Evolutionary conservation across 2,329 filamentous ascomycete species (phyloP).

Genomic region (Aspergillus eucalypticola): DNA sequence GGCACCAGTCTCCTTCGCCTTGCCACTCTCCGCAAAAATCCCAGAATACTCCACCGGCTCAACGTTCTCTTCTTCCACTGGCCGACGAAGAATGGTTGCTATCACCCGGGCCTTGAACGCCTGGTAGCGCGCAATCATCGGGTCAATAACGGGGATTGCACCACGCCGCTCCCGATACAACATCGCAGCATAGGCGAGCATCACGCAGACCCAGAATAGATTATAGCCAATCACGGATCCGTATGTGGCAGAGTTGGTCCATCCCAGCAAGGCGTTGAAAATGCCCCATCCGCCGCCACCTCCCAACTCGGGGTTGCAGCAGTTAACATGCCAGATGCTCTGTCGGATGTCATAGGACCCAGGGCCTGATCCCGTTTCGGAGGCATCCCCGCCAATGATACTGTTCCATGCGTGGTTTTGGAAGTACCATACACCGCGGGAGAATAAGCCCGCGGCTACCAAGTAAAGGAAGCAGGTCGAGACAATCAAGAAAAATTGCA

Average conservation of each 20-base stretch:
- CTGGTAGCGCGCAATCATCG: background rate
- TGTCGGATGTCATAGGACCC: slow-evolving; percentile 77
- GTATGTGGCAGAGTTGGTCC: slow-evolving; percentile 85
- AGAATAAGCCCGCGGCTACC: slow-evolving; percentile 79
- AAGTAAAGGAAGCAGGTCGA: slow-evolving; percentile 83
- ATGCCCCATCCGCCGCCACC: slow-evolving; percentile 81
- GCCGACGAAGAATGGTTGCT: background rate
- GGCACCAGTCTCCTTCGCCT: background rate
- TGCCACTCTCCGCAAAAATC: background rate
- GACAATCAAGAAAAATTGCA: slow-evolving; percentile 74
- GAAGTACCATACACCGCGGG: slow-evolving; percentile 71
- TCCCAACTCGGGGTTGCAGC: slow-evolving; percentile 72
- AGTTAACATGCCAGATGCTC: slow-evolving; percentile 83
- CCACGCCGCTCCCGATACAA: slow-evolving; percentile 65
- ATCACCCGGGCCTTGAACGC: background rate
- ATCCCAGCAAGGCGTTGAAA: slow-evolving; percentile 82
- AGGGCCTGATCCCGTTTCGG: slow-evolving; percentile 65
- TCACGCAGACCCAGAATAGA: slow-evolving; percentile 77
- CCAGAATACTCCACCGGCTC: background rate
- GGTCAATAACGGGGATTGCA: background rate
- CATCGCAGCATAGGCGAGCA: slow-evolving; percentile 64
- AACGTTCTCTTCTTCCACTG: background rate
- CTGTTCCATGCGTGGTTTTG: slow-evolving; percentile 69
- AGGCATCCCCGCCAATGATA: slow-evolving; percentile 56
- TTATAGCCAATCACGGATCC: slow-evolving; percentile 87